A percentile compares a stretch with the other conserved stretches of the same genome.
Conservation (phyloP, 169 alveolate species). For the Eimeria falciformis region DNA sequence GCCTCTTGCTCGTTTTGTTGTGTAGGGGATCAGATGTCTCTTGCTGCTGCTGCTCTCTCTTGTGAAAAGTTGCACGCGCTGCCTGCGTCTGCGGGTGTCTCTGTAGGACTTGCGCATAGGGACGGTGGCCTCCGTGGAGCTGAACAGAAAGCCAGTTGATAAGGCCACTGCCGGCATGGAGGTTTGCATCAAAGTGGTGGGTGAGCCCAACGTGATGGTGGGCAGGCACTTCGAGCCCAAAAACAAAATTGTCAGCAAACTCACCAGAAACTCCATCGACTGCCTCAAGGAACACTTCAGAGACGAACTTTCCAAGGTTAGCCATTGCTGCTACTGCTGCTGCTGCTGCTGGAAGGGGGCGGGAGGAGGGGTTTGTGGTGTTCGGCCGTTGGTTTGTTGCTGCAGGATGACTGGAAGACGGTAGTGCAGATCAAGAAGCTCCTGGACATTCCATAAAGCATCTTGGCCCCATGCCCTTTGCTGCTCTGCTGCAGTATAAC, state of each 20-base stretch:
- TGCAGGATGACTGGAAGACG: conserved; percentile 81
- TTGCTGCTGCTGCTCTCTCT: no score
- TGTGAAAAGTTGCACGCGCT: no score
- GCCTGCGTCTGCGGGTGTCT: background rate
- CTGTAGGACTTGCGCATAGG: conserved; percentile 92
- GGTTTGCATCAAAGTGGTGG: conserved; percentile 90
- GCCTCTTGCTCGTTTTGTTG: no score
- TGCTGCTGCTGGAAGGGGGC: background rate
- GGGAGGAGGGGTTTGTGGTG: conserved; percentile 5
- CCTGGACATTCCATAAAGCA: conserved; percentile 42
- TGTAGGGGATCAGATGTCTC: background rate
- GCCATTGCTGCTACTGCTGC: background rate
- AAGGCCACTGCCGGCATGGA: conserved; percentile 94
- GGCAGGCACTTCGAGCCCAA: conserved; percentile 96
- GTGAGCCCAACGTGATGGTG: conserved; percentile 93
- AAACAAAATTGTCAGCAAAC: conserved; percentile 66
- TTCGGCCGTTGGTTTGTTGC: background rate
- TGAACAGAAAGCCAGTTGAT: conserved; percentile 94
- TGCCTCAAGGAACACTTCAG: conserved; percentile 82
- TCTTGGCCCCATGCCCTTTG: no score
- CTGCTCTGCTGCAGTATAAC: no score
- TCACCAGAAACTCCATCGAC: conserved; percentile 83
- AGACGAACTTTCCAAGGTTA: conserved; percentile 80
- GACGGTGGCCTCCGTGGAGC: conserved; percentile 95
- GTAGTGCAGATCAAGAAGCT: conserved; percentile 81